Base-by-base conservation (phyloP, 2,329 filamentous ascomycete species). In the Aspergillus hiratsukae region DNA sequence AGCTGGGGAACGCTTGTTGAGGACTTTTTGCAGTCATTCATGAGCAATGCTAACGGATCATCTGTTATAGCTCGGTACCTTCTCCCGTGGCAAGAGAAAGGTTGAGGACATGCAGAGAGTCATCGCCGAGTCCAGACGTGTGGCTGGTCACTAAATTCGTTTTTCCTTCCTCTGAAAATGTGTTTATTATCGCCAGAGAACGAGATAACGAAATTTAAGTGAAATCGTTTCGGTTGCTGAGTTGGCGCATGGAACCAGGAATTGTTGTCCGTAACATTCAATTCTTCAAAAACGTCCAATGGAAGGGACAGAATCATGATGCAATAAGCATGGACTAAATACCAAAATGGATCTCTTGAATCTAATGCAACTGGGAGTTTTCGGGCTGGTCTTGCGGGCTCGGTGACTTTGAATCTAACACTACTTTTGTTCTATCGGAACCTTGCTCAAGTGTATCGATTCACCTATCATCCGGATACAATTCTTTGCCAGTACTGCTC, bases 31-130 rank as follows among this genome's bases (percentile, higher is more conserved):
- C 11, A 21, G 6, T 23, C 11, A 17, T 27, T 25, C 4, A 14
- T 25, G 21, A 17, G 27, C 21, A 14, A 46, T 46, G 52, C 64
- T 67, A 62, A 69, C 63, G 49, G 61, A 25, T 56, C 2, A 52
- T 25, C 40, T 56, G 55, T 57, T 64, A 51, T 65, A 94, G 89
- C 92, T 99, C 84, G 94, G 94, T 78, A 97, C 94, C 72, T 97
- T 97, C 81, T 90, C 90, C 76, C 93, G 94, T 80, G 93, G 93
- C 76, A 99, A 99, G 93, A 88, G 86, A 79, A 99, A 99, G 93
- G 94, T 99, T 70, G 94, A 99, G 78, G 93, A 97, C 84, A 91
- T 99, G 83, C 90, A 91, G 83, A 87, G 90, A 75, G 90, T 99
- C 80, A 99, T 99, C 77, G 91, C 93, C 74, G 94, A 97, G 84